Base-by-base conservation (phyloP, 2,329 filamentous ascomycete genomes). In the Stachybotrys echinatus region DNA sequence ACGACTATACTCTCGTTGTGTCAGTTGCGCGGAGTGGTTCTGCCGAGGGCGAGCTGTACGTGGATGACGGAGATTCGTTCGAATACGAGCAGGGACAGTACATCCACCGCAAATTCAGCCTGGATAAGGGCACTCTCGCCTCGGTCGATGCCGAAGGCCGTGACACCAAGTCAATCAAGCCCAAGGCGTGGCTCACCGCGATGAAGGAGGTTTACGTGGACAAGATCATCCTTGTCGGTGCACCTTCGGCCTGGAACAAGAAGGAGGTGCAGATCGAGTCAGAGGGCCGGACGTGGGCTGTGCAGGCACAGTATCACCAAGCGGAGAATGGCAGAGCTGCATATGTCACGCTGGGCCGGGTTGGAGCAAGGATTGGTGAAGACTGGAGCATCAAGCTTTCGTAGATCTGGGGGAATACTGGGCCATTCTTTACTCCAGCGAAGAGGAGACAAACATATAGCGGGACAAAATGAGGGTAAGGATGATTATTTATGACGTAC, bases 31-130 rank as follows among this genome's bases (percentile, higher is more conserved):
- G 85, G 59, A 53, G 57, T 45, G 75, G 71, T 19, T 50, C 62
- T 5, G 90, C 92, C 0, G 80, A 86, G 45, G 94, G 94, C 23
- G 85, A 88, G 45, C 74, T 99, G 7, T 99, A 99, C 63, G 76
- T 90, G 23, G 94, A 99, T 63, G 94, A 99, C 57, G 94, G 94
- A 45, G 92, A 97, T 69, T 88, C 87, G 1, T 99, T 92, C 58
- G 90, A 96, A 49, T 91, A 89, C 64, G 76, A 95, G 66, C 75
- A 84, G 55, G 92, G 92, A 12, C 90, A 90, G 54, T 96, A 88
- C 69, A 92, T 97, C 59, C 86, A 96, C 71, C 88, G 91, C 52
- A 78, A 75, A 52, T 96, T 99, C 71, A 74, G 73, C 21, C 87
- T 92, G 53, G 71, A 74, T 23, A 72, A 70, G 52, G 76, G 78